Percentiles rank a stretch among this genome's conserved stretches.
Evolutionary conservation across 345 rosid species (phyloP).

Genomic region (Boechera stricta): DNA sequence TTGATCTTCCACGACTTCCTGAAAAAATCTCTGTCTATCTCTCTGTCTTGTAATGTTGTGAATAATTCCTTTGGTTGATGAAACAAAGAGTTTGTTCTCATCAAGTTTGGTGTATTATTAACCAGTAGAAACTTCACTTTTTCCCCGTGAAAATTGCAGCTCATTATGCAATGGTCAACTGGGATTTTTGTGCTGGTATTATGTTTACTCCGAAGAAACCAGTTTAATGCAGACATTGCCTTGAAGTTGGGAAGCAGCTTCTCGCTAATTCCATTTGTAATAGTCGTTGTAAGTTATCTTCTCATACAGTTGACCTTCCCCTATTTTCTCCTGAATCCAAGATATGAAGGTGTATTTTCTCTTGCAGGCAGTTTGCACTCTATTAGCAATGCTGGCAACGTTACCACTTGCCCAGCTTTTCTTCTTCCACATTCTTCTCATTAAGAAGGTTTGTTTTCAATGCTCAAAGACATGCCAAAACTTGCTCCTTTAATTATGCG

Average conservation of each 20-base stretch:
- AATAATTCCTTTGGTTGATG: slow-evolving; percentile 15
- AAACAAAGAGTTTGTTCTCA: not conserved
- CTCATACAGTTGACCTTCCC: not conserved
- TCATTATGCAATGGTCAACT: slow-evolving; percentile 89
- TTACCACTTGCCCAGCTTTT: slow-evolving; percentile 94
- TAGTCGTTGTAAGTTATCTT: slow-evolving; percentile 80
- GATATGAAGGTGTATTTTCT: slow-evolving; percentile 4
- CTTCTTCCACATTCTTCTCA: slow-evolving; percentile 93
- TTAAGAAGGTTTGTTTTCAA: slow-evolving; percentile 72
- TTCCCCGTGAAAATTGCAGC: slow-evolving; percentile 76
- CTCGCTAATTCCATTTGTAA: slow-evolving; percentile 83
- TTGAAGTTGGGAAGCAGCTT: slow-evolving; percentile 96
- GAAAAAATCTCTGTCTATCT: not conserved
- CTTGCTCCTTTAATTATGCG: not conserved
- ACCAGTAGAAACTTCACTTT: slow-evolving; percentile 56
- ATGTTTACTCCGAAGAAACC: slow-evolving; percentile 81
- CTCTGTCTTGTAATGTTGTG: not conserved
- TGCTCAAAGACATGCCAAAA: not conserved
- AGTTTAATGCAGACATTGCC: slow-evolving; percentile 69
- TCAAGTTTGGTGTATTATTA: slow-evolving; percentile 54
- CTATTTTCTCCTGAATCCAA: not conserved
- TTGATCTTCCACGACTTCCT: slow-evolving; percentile 16
- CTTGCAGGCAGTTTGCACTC: slow-evolving; percentile 78
- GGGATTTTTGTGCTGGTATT: slow-evolving; percentile 83
- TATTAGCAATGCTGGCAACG: slow-evolving; percentile 94